Evolutionary conservation across 805 yeast genomes (phyloP), one percentile per base, ranked within the genome.

Genomic region (Nakazawaea ishiwadae): DNA sequence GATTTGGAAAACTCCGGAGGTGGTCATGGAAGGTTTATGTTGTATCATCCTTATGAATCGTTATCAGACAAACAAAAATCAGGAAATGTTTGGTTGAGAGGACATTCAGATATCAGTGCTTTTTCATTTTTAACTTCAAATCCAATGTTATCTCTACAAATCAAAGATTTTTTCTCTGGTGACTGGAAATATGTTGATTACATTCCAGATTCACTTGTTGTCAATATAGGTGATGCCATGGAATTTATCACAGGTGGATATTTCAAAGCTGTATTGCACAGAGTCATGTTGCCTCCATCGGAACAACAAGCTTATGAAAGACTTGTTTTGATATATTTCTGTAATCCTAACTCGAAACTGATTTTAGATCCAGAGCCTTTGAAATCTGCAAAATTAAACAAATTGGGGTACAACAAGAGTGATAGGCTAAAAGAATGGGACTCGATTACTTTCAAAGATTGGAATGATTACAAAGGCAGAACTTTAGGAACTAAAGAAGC

Each of bases 381-480:
- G 17, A 35, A 50, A 11, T 56, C 63, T 5, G 51, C 51, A 4
- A 59, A 56, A 30, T 50, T 63, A 35, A 33, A 44, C n/a, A 23
- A 35, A 8, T 48, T 62, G 45, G 65, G 64, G 1, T 52, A 45
- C 35, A 48, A 44, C 27, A 52, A 44, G 35, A 34, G 39, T 2
- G 51, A 46, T 10, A 54, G 52, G 43, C 49, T 59, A 19, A 52
- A 54, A 21, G 52, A 51, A 7, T 62, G 65, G 66, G 62, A 60
- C 17, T 51, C 53, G 36, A 56, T 58, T 38, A 49, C 50, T 9
- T 60, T 59, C 44, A 52, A 51, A n/a, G 52, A 58, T 14, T 62
- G 66, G 66, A 58, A 65, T 40, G 62, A 61, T 16, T 71, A 61
- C 43, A 69, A 69, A 46, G 70, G 69, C 1, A 54, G 69, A 24